Percentiles rank a stretch among this genome's conserved stretches.
These are phyloP conservation scores for Phytophthora ramorum DNA, from an alignment of 352 stramenopile genomes.

Conservation along the genomic window DNA sequence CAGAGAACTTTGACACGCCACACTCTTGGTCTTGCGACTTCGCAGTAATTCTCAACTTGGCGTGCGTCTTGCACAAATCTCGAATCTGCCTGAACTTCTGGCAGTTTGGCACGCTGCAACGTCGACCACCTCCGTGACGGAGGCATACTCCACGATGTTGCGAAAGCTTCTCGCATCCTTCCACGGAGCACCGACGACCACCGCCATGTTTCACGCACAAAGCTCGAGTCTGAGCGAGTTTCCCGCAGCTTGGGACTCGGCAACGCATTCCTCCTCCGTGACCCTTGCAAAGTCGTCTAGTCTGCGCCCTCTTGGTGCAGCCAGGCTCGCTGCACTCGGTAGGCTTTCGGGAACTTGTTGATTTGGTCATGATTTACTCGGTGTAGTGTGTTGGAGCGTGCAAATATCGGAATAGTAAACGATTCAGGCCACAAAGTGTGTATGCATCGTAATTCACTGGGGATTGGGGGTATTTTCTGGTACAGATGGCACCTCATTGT, in stretches of 20 bases:
- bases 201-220: not conserved
- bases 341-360: not conserved
- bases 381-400: not conserved
- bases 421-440: too few relatives aligned
- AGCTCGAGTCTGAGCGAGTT: not conserved
- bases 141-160: slow-evolving; percentile 8
- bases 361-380: not conserved
- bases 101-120: slow-evolving; percentile 10
- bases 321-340: not conserved
- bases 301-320: slow-evolving; percentile 8
- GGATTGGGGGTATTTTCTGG: too few relatives aligned
- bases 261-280: not conserved
- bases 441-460: too few relatives aligned
- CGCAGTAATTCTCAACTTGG: not conserved
- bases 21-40: too few relatives aligned
- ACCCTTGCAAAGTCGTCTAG: slow-evolving; percentile 5
- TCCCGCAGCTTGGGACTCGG: not conserved
- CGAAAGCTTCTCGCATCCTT: slow-evolving; percentile 9
- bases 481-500: too few relatives aligned
- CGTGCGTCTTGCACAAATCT: slow-evolving; percentile 15
- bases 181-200: not conserved
- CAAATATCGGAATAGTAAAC: not conserved
- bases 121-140: slow-evolving; percentile 11
- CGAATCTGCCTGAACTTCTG: slow-evolving; percentile 11
- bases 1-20: not conserved